Evolutionary conservation across 2,329 filamentous ascomycete genomes (phyloP).

Genomic region (Talaromyces sp.): DNA sequence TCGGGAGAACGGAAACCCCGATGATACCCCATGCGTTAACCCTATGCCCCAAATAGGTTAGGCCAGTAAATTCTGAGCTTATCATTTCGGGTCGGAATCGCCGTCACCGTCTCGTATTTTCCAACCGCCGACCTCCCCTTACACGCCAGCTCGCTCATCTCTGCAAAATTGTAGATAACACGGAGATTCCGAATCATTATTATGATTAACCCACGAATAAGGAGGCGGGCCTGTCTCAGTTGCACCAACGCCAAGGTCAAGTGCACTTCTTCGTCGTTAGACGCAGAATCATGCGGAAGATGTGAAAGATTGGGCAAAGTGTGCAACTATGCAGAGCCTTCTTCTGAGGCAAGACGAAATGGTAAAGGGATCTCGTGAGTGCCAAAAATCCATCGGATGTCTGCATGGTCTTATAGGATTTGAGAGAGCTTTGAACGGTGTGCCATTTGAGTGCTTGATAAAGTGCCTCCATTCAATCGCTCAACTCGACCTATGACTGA

Average conservation of each 20-base stretch:
- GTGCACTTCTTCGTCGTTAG: neutral
- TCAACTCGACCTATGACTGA: neutral
- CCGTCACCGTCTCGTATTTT: neutral
- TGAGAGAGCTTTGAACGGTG: no score
- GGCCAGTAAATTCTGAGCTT: neutral
- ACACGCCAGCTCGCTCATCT: neutral
- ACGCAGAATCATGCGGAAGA: conserved; percentile 1
- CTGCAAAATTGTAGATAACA: neutral
- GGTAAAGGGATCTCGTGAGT: neutral
- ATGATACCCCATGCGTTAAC: no score
- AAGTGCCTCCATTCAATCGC: neutral
- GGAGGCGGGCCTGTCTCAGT: neutral
- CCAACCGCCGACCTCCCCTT: neutral
- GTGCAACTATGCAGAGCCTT: neutral
- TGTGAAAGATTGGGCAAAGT: conserved; percentile 3
- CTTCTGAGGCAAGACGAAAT: neutral
- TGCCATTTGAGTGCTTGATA: neutral
- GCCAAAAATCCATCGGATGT: neutral
- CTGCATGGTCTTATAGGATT: no score
- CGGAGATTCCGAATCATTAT: neutral
- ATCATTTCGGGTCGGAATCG: neutral
- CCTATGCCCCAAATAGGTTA: no score
- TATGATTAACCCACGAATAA: neutral
- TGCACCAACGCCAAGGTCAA: neutral
- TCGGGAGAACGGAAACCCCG: no score